These are phyloP conservation scores for Aspergillus olivimuriae DNA, from an alignment of 495 filamentous ascomycete genomes.

Conservation along the genomic window DNA sequence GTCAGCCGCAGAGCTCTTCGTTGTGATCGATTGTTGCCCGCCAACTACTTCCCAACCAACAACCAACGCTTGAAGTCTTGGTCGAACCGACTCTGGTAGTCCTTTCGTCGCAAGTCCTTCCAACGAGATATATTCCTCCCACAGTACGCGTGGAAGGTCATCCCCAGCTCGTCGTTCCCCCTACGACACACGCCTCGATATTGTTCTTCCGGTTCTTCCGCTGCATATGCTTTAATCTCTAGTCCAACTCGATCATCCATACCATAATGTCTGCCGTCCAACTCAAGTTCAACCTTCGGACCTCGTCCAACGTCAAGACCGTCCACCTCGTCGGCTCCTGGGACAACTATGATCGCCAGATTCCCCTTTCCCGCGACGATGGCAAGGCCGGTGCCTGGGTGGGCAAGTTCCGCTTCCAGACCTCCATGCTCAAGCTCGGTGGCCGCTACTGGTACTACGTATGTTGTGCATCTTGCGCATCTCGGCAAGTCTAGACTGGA, in stretches of 20 bases:
- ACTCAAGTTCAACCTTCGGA: constrained; percentile 85
- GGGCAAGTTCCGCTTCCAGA: constrained; percentile 94
- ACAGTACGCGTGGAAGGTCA: background rate
- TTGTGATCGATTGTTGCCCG: constrained; percentile 7
- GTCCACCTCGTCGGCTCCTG: constrained; percentile 96
- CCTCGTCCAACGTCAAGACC: constrained; percentile 93
- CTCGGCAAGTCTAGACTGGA: no score
- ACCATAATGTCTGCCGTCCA: constrained; percentile 71
- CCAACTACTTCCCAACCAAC: constrained; percentile 11
- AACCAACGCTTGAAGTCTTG: constrained; percentile 10
- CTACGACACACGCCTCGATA: constrained; percentile 14
- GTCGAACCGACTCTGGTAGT: constrained; percentile 21
- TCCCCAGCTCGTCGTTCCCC: background rate
- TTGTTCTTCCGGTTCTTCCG: no score
- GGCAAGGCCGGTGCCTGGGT: constrained; percentile 83
- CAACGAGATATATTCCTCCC: constrained; percentile 4
- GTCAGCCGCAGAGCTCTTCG: constrained; percentile 6
- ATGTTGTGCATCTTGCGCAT: no score
- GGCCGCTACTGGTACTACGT: constrained; percentile 98
- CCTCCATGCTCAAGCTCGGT: constrained; percentile 71
- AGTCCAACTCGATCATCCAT: constrained; percentile 30
- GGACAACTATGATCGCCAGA: constrained; percentile 93
- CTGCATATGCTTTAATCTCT: constrained; percentile 20
- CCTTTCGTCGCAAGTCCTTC: constrained; percentile 7
- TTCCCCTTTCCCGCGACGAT: constrained; percentile 83